Percentiles rank a stretch among this genome's conserved stretches.
phyloP scores from a whole-genome alignment of 768 basidiomycete species.

The Lactarius hengduanensis region DNA sequence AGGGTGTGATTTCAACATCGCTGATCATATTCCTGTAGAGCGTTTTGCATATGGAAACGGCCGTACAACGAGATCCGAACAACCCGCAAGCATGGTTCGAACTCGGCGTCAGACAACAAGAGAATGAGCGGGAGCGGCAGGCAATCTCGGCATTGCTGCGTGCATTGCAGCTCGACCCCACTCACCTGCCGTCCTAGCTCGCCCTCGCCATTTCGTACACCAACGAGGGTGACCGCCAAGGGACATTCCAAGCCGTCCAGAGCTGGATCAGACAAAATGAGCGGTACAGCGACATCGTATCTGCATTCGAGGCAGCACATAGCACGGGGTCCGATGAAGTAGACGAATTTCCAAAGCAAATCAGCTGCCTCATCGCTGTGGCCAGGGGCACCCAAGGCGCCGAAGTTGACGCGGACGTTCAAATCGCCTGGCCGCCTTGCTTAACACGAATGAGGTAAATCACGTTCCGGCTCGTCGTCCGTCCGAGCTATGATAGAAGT shows the following conservation, averaged over 20 bases:
- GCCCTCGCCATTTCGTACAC: constrained; percentile 89
- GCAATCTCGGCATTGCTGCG: constrained; percentile 83
- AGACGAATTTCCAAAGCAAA: constrained; percentile 53
- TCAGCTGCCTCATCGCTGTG: constrained; percentile 79
- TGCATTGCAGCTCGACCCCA: constrained; percentile 77
- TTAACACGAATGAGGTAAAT: constrained; percentile 86
- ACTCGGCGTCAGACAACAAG: constrained; percentile 95
- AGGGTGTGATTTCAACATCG: not conserved
- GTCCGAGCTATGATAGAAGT: not conserved
- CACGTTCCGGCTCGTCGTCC: not conserved
- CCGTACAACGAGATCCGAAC: constrained; percentile 72
- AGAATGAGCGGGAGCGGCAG: constrained; percentile 91
- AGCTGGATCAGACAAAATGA: constrained; percentile 75
- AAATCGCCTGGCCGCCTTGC: constrained; percentile 91
- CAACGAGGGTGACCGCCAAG: constrained; percentile 76
- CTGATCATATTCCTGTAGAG: constrained; percentile 48
- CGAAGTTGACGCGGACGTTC: constrained; percentile 88
- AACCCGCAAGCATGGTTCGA: constrained; percentile 82
- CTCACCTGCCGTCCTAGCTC: constrained; percentile 78
- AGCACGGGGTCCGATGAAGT: constrained; percentile 33
- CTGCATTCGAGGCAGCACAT: constrained; percentile 37
- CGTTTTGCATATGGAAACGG: constrained; percentile 86
- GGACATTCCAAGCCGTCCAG: constrained; percentile 78
- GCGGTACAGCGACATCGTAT: constrained; percentile 50
- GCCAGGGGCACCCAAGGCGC: constrained; percentile 54